A percentile compares a stretch with the other conserved stretches of the same genome.
Evolutionary conservation across 1,284 basidiomycete species (phyloP).

Genomic region (Papiliotrema fonsecae): DNA sequence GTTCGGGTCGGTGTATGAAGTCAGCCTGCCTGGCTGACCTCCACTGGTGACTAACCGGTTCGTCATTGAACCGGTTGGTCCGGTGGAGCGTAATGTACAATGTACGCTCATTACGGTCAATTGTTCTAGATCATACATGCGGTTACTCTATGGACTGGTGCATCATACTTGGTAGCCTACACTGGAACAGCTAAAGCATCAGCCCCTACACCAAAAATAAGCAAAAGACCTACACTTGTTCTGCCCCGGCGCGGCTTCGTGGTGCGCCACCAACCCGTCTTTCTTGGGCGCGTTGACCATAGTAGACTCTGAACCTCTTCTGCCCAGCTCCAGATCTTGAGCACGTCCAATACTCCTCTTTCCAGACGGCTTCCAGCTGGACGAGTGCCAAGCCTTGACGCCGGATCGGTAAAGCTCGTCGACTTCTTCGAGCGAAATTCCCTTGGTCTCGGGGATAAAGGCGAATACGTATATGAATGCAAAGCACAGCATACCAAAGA

Average conservation of each 20-base stretch:
- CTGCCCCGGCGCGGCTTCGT: too few relatives aligned
- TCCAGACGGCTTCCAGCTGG: conserved; percentile 55
- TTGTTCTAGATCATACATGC: too few relatives aligned
- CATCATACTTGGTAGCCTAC: not conserved
- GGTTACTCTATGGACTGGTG: too few relatives aligned
- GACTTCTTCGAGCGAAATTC: conserved; percentile 69
- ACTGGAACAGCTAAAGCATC: too few relatives aligned
- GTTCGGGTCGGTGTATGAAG: not conserved
- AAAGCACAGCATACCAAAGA: conserved; percentile 61
- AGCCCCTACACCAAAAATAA: too few relatives aligned
- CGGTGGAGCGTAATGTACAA: too few relatives aligned
- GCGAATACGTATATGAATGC: conserved; percentile 59
- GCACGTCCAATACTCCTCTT: conserved; percentile 8
- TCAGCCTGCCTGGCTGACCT: not conserved
- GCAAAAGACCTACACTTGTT: too few relatives aligned
- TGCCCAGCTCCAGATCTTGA: conserved; percentile 5
- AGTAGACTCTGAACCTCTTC: not conserved
- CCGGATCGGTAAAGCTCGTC: conserved; percentile 66
- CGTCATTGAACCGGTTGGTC: too few relatives aligned
- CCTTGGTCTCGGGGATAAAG: conserved; percentile 66
- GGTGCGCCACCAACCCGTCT: not conserved
- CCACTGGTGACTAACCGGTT: too few relatives aligned
- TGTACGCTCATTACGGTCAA: too few relatives aligned
- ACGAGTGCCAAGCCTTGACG: conserved; percentile 62
- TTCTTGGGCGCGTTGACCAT: not conserved